Percentiles rank a stretch among this genome's conserved stretches.
phyloP scores from a whole-genome alignment of 371 early-diverging fungal species.

The Rhizopus stolonifer region DNA sequence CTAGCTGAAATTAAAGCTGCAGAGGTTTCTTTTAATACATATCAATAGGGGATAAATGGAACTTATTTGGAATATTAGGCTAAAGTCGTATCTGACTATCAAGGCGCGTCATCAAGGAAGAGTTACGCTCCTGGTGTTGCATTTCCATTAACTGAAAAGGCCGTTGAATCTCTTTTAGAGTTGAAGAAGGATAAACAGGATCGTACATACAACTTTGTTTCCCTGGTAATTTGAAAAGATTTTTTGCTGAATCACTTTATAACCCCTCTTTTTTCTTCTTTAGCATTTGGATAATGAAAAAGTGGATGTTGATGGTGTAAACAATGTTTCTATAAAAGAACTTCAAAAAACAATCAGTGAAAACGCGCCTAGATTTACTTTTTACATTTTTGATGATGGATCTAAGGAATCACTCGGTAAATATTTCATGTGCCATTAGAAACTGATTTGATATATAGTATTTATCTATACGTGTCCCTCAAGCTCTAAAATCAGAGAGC shows the following conservation, averaged over 20 bases:
- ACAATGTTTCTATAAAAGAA: slow-evolving; percentile 41
- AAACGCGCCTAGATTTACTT: slow-evolving; percentile 68
- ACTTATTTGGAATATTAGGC: slow-evolving; percentile 28
- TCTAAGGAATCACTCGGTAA: slow-evolving; percentile 51
- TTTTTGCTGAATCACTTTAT: neutral
- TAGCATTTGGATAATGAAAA: slow-evolving; percentile 54
- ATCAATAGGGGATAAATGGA: neutral
- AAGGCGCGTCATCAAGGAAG: slow-evolving; percentile 52
- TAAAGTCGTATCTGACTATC: slow-evolving; percentile 50
- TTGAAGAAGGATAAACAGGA: slow-evolving; percentile 37
- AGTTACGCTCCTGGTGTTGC: slow-evolving; percentile 68
- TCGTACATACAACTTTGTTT: slow-evolving; percentile 57
- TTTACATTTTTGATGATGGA: slow-evolving; percentile 56
- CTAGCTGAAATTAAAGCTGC: slow-evolving; percentile 63
- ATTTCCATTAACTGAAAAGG: slow-evolving; percentile 58
- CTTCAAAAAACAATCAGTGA: slow-evolving; percentile 46
- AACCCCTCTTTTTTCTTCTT: slow-evolving; percentile 3
- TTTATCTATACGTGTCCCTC: slow-evolving; percentile 85
- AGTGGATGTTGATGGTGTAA: slow-evolving; percentile 52
- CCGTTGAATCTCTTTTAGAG: slow-evolving; percentile 53
- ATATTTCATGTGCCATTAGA: neutral
- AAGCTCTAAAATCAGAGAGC: slow-evolving; percentile 74
- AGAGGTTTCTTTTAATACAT: slow-evolving; percentile 46
- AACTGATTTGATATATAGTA: no score
- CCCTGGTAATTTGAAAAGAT: slow-evolving; percentile 49